Base-by-base conservation (phyloP, 2,329 filamentous ascomycete species). In the Thermomyces lanuginosus region DNA sequence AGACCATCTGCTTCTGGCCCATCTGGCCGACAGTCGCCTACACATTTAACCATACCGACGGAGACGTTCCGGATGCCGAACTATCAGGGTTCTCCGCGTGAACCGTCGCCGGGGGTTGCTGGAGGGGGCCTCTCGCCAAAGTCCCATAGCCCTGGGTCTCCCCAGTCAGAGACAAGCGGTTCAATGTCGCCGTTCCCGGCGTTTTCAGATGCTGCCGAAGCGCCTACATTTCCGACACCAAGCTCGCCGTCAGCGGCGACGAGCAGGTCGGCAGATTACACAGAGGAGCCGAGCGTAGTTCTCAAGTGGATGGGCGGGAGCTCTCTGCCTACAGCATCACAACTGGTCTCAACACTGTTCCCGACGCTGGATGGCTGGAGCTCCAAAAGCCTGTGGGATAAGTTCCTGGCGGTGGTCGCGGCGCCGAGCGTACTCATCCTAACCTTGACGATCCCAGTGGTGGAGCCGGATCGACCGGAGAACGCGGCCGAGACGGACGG, bases 341-440 rank as follows among this genome's bases (percentile, higher is more conserved):
- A n/a, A n/a, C 59, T 95, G 8, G 50, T 72, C 9, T 65, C 70
- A 9, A 84, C 79, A 0, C 54, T 98, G 0, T 92, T 95, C 39
- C 89, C 89, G 1, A 93, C 86, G 0, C 55, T 98, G 16, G 75
- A 73, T 36, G 73, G 67, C 14, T 98, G 86, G 82, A 60, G 54
- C 22, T 69, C 77, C 15, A 95, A 93, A 53, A 72, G 62, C n/a
- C 51, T 76, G n/a, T 82, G 75, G 72, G 84, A 86, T 41, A 83
- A 79, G 44, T 56, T 83, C 22, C 58, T 93, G 24, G 86, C 82
- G 21, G 42, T 89, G 7, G 64, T 91, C 19, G 84, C 84, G 5
- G 75, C 82, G n/a, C 80, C 84, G 1, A 91, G 78, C 40, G 82
- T 98, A 19, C 80, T 98, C 35, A 56, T 95, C 2, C 63, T 98